Conservation (phyloP, 768 basidiomycete species). For the Amanita inopinata region DNA sequence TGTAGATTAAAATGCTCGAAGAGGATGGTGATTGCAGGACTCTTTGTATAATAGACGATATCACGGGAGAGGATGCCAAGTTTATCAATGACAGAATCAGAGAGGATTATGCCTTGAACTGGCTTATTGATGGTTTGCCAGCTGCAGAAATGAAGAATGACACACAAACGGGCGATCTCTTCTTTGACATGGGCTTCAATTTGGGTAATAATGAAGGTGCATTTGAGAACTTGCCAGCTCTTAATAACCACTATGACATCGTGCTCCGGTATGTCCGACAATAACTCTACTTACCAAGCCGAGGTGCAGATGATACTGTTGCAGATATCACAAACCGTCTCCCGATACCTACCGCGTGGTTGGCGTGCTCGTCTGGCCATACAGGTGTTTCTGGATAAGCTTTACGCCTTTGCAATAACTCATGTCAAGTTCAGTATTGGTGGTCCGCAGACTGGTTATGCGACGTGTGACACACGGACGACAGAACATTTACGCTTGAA, state of each 20-base stretch:
- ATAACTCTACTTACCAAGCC: constrained; percentile 6
- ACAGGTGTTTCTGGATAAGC: constrained; percentile 22
- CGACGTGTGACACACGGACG: constrained; percentile 41
- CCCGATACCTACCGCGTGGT: constrained; percentile 76
- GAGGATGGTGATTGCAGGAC: constrained; percentile 66
- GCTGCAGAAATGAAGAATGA: constrained; percentile 90
- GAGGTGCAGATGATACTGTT: constrained; percentile 4
- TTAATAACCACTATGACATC: constrained; percentile 93
- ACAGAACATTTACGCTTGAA: constrained; percentile 44
- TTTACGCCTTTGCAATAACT: background rate
- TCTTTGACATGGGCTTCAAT: constrained; percentile 92
- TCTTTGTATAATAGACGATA: constrained; percentile 49
- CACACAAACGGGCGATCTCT: constrained; percentile 66
- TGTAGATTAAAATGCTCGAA: constrained; percentile 72
- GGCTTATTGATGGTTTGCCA: constrained; percentile 91
- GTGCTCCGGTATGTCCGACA: constrained; percentile 47
- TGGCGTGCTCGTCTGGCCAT: constrained; percentile 80
- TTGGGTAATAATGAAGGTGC: constrained; percentile 66
- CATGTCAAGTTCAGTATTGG: constrained; percentile 39
- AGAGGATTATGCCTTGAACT: constrained; percentile 90
- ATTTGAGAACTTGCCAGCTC: constrained; percentile 47
- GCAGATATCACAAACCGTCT: constrained; percentile 72
- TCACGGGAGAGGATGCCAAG: constrained; percentile 65
- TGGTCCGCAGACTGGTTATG: constrained; percentile 39
- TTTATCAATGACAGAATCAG: constrained; percentile 89